These are phyloP conservation scores for Botrytis aclada DNA, from an alignment of 2,329 filamentous ascomycete species.

Conservation along the genomic window DNA sequence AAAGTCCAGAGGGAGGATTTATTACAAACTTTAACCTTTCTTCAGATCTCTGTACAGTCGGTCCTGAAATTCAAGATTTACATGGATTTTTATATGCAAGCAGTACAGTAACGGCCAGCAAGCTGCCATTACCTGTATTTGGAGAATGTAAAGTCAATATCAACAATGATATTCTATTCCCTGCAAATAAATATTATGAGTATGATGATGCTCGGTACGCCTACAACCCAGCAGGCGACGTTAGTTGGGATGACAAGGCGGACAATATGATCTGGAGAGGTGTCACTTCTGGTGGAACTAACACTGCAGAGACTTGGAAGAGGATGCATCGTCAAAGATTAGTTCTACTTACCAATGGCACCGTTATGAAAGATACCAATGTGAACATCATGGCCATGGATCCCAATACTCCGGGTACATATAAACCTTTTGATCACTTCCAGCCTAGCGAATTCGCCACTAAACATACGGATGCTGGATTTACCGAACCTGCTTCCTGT, in stretches of 20 bases:
- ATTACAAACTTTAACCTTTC: slow-evolving; percentile 57
- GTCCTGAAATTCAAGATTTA: slow-evolving; percentile 47
- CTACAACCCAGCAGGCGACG: slow-evolving; percentile 53
- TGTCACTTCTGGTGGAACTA: slow-evolving; percentile 57
- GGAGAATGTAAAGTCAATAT: slow-evolving; percentile 60
- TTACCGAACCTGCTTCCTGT: slow-evolving; percentile 44
- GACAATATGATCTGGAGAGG: slow-evolving; percentile 61
- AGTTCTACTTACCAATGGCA: slow-evolving; percentile 52
- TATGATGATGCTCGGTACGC: slow-evolving; percentile 56
- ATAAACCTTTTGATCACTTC: slow-evolving; percentile 42
- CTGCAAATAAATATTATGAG: slow-evolving; percentile 60
- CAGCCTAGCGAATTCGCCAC: slow-evolving; percentile 40
- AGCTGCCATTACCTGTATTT: slow-evolving; percentile 58
- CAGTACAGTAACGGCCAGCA: slow-evolving; percentile 49
- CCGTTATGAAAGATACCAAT: slow-evolving; percentile 43
- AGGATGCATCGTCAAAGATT: slow-evolving; percentile 58
- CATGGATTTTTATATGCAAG: slow-evolving; percentile 59
- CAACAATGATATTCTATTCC: slow-evolving; percentile 64
- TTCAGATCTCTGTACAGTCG: slow-evolving; percentile 55
- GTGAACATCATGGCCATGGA: slow-evolving; percentile 38
- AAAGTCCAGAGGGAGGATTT: slow-evolving; percentile 48
- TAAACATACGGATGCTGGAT: slow-evolving; percentile 38
- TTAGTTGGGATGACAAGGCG: slow-evolving; percentile 56
- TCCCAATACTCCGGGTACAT: slow-evolving; percentile 42
- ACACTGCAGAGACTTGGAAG: slow-evolving; percentile 50